Evolutionary conservation across 257 asterid genomes (phyloP).

Genomic region (Petunia axillaris): DNA sequence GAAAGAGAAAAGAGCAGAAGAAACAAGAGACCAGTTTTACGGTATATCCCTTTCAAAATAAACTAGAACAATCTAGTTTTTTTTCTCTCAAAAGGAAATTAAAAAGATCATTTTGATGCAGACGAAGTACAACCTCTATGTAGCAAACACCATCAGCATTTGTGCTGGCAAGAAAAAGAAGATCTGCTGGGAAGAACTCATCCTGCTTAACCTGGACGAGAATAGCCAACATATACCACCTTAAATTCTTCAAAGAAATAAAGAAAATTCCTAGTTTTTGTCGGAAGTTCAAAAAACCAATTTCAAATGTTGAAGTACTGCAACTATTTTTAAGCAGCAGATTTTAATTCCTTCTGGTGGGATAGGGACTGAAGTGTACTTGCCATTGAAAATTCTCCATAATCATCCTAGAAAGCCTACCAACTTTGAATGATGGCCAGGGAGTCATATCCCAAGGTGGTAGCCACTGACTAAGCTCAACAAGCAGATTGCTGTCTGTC

Average conservation of each 20-base stretch:
- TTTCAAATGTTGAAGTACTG: neutral
- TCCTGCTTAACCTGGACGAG: conserved; percentile 87
- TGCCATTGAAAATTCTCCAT: conserved; percentile 11
- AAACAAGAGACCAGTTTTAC: conserved; percentile 15
- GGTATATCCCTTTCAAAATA: conserved; percentile 9
- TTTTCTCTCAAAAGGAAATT: conserved; percentile 23
- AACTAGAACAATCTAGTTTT: neutral
- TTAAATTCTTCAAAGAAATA: neutral
- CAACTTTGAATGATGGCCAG: neutral
- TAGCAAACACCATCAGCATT: conserved; percentile 97
- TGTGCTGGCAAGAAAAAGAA: conserved; percentile 91
- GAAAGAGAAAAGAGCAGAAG: conserved; percentile 23
- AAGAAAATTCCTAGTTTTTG: conserved; percentile 18
- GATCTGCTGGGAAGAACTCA: conserved; percentile 94
- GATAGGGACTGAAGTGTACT: neutral
- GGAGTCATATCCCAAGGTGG: conserved; percentile 8
- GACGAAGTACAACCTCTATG: conserved; percentile 70
- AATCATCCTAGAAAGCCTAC: neutral
- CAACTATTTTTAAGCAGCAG: neutral
- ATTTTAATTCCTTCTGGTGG: conserved; percentile 11
- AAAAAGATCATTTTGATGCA: conserved; percentile 30
- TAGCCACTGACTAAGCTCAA: neutral
- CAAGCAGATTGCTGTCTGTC: neutral
- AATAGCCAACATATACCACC: conserved; percentile 17
- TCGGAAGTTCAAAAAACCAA: neutral